phyloP scores from a whole-genome alignment of 768 basidiomycete species.

The Termitomyces sp. region DNA sequence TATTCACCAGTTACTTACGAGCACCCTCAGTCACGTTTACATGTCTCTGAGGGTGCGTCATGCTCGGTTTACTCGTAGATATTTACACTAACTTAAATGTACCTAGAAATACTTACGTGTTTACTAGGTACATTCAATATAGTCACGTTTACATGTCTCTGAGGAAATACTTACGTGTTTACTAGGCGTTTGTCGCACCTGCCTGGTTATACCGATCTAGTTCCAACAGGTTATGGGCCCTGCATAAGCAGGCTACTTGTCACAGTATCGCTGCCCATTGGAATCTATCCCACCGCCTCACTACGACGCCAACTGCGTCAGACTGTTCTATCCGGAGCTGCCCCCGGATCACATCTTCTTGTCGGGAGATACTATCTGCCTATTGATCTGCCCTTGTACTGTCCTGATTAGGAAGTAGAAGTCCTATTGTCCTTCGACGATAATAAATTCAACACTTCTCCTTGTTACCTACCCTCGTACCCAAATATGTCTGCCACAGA shows the following conservation, averaged over 20 bases:
- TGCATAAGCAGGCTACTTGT: not conserved
- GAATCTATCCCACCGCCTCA: not conserved
- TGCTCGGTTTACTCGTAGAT: no score
- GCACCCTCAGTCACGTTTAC: not conserved
- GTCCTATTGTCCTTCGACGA: not conserved
- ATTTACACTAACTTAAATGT: no score
- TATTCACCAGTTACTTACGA: no score
- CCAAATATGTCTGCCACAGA: not conserved
- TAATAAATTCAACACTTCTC: not conserved
- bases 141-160: no score
- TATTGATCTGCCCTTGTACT: not conserved
- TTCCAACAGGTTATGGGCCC: not conserved
- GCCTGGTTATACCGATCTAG: not conserved
- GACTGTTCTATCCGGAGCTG: not conserved
- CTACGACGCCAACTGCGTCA: not conserved
- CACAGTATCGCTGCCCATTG: not conserved
- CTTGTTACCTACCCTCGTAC: not conserved
- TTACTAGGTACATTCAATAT: no score
- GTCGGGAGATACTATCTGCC: no score
- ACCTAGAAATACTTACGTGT: no score
- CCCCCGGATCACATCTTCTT: not conserved
- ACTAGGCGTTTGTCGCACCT: not conserved
- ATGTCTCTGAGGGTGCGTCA: no score
- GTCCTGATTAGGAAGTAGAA: not conserved
- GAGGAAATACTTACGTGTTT: not conserved